phyloP scores from a whole-genome alignment of 768 basidiomycete genomes.

The Boletales sp. region DNA sequence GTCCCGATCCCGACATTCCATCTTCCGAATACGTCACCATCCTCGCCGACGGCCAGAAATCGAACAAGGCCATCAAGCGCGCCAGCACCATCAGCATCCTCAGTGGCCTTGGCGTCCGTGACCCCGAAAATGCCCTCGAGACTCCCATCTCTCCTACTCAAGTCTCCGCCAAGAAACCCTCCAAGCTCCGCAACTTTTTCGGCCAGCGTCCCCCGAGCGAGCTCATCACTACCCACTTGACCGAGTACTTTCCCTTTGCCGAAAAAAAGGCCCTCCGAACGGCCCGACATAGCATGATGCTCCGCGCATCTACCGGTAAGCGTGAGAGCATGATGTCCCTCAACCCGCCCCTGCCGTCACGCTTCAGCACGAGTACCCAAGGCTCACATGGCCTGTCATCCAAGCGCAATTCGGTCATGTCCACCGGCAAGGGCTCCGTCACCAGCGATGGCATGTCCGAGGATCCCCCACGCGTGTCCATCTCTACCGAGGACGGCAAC shows the following conservation, averaged over 20 bases:
- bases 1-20: conserved; percentile 33
- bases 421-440: conserved; percentile 32
- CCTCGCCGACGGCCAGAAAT: conserved; percentile 25
- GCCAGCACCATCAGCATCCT: conserved; percentile 94
- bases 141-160: conserved; percentile 50
- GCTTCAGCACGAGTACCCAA: conserved; percentile 34
- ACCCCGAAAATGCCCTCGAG: conserved; percentile 66
- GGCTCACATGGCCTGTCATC: conserved; percentile 43
- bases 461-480: conserved; percentile 66
- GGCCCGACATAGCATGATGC: conserved; percentile 85
- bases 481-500: conserved; percentile 70
- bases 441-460: conserved; percentile 31
- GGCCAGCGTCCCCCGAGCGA: conserved; percentile 97
- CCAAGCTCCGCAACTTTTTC: conserved; percentile 91
- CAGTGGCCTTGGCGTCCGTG: conserved; percentile 86
- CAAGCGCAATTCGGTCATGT: conserved; percentile 39
- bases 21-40: conserved; percentile 31
- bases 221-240: conserved; percentile 90
- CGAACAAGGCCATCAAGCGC: conserved; percentile 52
- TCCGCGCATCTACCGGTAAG: conserved; percentile 46
- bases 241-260: conserved; percentile 92
- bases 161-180: conserved; percentile 40
- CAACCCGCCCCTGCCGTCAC: conserved; percentile 41
- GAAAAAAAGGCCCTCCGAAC: conserved; percentile 91
- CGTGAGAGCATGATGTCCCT: conserved; percentile 42